Evolutionary conservation across 2,329 filamentous ascomycete genomes (phyloP).

Genomic region (Aureobasidium sp.): DNA sequence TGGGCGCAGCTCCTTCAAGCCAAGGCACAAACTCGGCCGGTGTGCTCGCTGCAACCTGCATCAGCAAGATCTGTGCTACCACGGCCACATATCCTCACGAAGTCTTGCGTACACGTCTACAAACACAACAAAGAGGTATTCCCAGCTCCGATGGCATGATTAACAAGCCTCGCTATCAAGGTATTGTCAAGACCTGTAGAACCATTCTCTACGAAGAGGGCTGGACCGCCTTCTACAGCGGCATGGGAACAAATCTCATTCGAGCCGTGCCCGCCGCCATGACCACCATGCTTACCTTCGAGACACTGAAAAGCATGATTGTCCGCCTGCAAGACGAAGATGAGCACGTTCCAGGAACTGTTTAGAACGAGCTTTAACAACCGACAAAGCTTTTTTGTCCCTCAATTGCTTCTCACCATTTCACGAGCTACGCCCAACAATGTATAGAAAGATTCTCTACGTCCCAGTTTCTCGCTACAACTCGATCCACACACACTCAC

Average conservation of each 20-base stretch:
- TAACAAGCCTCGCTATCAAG: conserved; percentile 55
- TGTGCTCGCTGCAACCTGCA: conserved; percentile 76
- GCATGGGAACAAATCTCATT: conserved; percentile 96
- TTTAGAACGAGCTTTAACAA: not conserved
- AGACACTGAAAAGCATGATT: conserved; percentile 56
- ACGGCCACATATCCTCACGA: conserved; percentile 96
- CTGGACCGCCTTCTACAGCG: conserved; percentile 93
- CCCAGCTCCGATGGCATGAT: conserved; percentile 45
- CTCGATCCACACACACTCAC: not conserved
- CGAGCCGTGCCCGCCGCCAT: conserved; percentile 90
- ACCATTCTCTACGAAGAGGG: conserved; percentile 87
- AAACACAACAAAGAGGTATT: conserved; percentile 69
- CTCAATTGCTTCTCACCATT: not conserved
- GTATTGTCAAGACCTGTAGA: conserved; percentile 70
- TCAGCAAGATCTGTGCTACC: conserved; percentile 91
- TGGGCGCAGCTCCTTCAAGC: conserved; percentile 57
- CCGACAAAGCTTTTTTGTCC: not conserved
- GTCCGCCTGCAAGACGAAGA: conserved; percentile 39
- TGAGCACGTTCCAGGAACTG: not conserved
- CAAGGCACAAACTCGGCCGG: conserved; percentile 57
- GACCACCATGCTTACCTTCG: conserved; percentile 96
- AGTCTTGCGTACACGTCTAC: conserved; percentile 83
- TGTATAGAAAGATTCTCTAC: conserved; percentile 4
- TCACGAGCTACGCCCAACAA: conserved; percentile 7
- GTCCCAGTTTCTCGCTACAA: not conserved